Evolutionary conservation across 139 green algal genomes (phyloP).

Genomic region (Auxenochlorella pyrenoidosa): DNA sequence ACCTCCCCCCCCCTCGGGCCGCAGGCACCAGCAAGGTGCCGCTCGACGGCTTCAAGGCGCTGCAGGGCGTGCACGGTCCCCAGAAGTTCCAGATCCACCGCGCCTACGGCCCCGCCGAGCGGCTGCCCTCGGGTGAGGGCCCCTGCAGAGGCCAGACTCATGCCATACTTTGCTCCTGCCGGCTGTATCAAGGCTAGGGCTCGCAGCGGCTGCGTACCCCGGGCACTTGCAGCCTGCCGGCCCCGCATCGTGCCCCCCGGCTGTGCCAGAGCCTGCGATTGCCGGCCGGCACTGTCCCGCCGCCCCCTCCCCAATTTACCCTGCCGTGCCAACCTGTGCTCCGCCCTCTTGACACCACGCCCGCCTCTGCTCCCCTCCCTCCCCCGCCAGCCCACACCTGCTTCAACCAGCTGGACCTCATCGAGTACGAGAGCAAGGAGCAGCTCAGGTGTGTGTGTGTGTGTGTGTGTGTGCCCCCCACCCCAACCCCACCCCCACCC

Average conservation of each 20-base stretch:
- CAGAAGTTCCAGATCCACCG: constrained; percentile 96
- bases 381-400: constrained; percentile 84
- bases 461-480: too few species aligned
- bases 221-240: too few species aligned
- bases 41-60: constrained; percentile 92
- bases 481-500: too few species aligned
- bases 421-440: constrained; percentile 94
- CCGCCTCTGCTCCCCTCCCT: background rate
- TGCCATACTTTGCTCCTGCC: too few species aligned
- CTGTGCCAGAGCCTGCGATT: too few species aligned
- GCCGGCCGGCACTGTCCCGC: too few species aligned
- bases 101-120: constrained; percentile 56
- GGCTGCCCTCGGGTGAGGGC: constrained; percentile 70
- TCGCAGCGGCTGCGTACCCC: too few species aligned
- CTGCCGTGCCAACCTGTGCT: too few species aligned
- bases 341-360: too few species aligned
- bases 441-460: constrained; percentile 74
- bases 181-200: too few species aligned
- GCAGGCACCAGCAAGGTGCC: constrained; percentile 95
- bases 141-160: background rate
- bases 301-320: too few species aligned
- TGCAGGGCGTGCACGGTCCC: constrained; percentile 93
- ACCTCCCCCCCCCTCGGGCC: constrained; percentile 32
- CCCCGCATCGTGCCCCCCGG: too few species aligned
- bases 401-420: constrained; percentile 97